Percentiles rank a stretch among this genome's conserved stretches.
phyloP scores from a whole-genome alignment of 371 early-diverging fungal genomes.

The Saksenaea vasiformis region DNA sequence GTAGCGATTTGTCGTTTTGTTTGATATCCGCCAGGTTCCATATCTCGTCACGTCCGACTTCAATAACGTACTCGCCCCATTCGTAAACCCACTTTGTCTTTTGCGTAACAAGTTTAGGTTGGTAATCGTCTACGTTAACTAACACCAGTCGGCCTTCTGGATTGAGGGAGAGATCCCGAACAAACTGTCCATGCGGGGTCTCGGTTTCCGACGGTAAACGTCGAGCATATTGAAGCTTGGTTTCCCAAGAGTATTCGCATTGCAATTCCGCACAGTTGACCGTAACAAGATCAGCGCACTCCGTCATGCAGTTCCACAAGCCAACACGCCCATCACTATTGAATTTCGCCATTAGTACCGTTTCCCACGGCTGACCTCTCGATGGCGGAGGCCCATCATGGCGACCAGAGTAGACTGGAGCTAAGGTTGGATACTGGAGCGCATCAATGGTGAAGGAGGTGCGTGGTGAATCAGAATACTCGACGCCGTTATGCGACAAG shows the following conservation, averaged over 20 bases:
- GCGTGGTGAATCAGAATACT: slow-evolving; percentile 19
- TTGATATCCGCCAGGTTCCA: slow-evolving; percentile 34
- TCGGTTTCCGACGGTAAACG: slow-evolving; percentile 27
- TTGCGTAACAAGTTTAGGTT: slow-evolving; percentile 27
- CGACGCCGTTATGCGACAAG: slow-evolving; percentile 10
- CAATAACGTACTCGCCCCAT: slow-evolving; percentile 32
- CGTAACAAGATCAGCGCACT: slow-evolving; percentile 30
- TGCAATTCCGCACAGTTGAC: slow-evolving; percentile 33
- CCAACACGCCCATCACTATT: slow-evolving; percentile 20
- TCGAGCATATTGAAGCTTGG: slow-evolving; percentile 36
- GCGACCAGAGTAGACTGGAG: background rate
- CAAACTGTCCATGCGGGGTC: slow-evolving; percentile 47
- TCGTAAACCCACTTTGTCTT: slow-evolving; percentile 45
- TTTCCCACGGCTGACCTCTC: slow-evolving; percentile 1
- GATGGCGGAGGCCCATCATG: slow-evolving; percentile 5
- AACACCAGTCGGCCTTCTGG: slow-evolving; percentile 23
- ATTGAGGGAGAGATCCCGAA: slow-evolving; percentile 19
- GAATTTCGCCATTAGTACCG: slow-evolving; percentile 14
- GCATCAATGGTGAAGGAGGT: slow-evolving; percentile 23
- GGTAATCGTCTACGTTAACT: slow-evolving; percentile 23
- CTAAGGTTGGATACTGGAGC: slow-evolving; percentile 15
- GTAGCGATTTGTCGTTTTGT: slow-evolving; percentile 23
- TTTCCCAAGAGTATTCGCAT: slow-evolving; percentile 47
- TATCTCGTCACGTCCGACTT: slow-evolving; percentile 41
- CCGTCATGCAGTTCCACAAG: slow-evolving; percentile 38